phyloP scores from a whole-genome alignment of 352 stramenopile genomes.

The Blastocystis sp. region DNA sequence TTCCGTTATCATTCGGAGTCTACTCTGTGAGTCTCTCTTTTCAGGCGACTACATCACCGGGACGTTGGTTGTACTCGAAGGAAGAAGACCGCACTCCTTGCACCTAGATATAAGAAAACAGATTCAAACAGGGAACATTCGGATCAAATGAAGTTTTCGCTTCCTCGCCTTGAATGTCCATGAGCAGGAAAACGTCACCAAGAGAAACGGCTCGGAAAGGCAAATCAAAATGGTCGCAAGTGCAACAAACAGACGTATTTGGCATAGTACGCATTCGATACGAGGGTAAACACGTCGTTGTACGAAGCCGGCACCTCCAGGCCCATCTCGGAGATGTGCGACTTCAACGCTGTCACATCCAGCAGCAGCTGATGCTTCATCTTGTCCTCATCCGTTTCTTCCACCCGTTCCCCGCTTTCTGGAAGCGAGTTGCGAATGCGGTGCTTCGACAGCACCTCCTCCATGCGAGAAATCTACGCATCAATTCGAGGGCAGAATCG shows the following conservation, averaged over 20 bases:
- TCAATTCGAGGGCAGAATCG: background rate
- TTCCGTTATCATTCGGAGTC: background rate
- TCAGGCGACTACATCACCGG: background rate
- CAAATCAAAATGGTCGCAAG: background rate
- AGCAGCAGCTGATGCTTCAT: conserved; percentile 66
- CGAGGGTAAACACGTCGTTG: conserved; percentile 18
- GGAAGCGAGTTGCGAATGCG: background rate
- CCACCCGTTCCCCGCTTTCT: background rate
- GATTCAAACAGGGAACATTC: background rate
- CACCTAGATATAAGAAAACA: background rate
- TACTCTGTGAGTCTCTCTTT: background rate
- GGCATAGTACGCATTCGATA: conserved; percentile 34
- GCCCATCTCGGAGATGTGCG: conserved; percentile 27
- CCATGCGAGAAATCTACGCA: conserved; percentile 51
- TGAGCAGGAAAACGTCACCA: background rate
- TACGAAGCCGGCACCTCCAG: conserved; percentile 40
- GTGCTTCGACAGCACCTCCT: conserved; percentile 66
- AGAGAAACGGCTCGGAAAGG: background rate
- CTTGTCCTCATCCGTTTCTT: conserved; percentile 60
- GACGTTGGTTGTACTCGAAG: background rate
- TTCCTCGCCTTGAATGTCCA: background rate
- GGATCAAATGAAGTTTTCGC: background rate
- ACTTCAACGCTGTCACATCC: conserved; percentile 41
- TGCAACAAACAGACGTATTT: conserved; percentile 33
- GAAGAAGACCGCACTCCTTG: background rate